These are phyloP conservation scores for Iris pallida DNA, from an alignment of 116 monocot species.

Conservation along the genomic window DNA sequence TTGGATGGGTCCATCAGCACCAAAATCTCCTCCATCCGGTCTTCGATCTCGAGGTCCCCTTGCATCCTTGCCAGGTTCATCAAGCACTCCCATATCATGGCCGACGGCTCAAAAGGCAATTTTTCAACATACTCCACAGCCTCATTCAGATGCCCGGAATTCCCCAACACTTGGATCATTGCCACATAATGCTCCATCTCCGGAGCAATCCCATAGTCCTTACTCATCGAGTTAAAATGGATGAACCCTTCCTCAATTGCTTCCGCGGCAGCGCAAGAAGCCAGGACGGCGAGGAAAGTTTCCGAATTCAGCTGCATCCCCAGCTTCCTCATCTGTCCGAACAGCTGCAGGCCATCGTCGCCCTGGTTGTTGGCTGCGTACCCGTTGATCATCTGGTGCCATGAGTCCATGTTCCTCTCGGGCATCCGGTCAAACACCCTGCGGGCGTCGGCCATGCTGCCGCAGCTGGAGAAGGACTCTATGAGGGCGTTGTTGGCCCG, in stretches of 20 bases:
- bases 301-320: slow-evolving; percentile 37
- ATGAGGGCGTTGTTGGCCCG: slow-evolving; percentile 53
- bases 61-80: slow-evolving; percentile 61
- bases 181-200: slow-evolving; percentile 74
- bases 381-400: slow-evolving; percentile 78
- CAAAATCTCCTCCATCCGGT: slow-evolving; percentile 57
- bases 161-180: slow-evolving; percentile 72
- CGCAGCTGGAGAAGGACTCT: slow-evolving; percentile 52
- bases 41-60: slow-evolving; percentile 86
- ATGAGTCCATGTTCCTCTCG: slow-evolving; percentile 55
- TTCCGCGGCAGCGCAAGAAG: slow-evolving; percentile 66
- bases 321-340: slow-evolving; percentile 72
- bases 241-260: slow-evolving; percentile 90
- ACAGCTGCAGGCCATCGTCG: slow-evolving; percentile 70
- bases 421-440: slow-evolving; percentile 79
- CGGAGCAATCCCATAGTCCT: slow-evolving; percentile 64
- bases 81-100: slow-evolving; percentile 60
- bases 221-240: slow-evolving; percentile 72
- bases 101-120: slow-evolving; percentile 58
- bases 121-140: slow-evolving; percentile 74
- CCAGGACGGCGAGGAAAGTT: slow-evolving; percentile 55
- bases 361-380: slow-evolving; percentile 60
- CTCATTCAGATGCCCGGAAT: slow-evolving; percentile 74
- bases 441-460: slow-evolving; percentile 64
- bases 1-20: slow-evolving; percentile 55